Percentiles rank a stretch among this genome's conserved stretches.
Conservation (phyloP, 2,329 filamentous ascomycete species). For the Xylaria sp. region DNA sequence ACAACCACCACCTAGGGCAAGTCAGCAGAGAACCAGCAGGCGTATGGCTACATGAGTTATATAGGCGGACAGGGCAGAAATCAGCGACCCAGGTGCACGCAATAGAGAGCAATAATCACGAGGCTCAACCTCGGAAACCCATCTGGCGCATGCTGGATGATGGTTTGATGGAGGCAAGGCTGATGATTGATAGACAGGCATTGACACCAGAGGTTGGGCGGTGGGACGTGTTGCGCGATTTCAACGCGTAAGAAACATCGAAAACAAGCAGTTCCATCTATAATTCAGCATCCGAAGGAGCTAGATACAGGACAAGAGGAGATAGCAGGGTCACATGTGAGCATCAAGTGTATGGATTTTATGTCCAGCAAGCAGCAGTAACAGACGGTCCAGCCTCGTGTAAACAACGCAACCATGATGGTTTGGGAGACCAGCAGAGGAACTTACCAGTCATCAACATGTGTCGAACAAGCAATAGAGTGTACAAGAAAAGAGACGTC, state of each 20-base stretch:
- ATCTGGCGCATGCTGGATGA: conserved; percentile 44
- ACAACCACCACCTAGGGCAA: conserved; percentile 63
- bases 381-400: conserved; percentile 38
- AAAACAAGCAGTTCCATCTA: conserved; percentile 37
- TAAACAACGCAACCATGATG: conserved; percentile 30
- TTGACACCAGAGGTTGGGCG: conserved; percentile 39
- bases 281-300: conserved; percentile 33
- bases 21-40: conserved; percentile 49
- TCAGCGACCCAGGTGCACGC: conserved; percentile 44
- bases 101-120: conserved; percentile 43
- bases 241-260: conserved; percentile 35
- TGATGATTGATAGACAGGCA: conserved; percentile 53
- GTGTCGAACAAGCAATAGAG: conserved; percentile 27
- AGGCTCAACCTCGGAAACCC: conserved; percentile 44
- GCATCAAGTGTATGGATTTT: conserved; percentile 38
- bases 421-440: conserved; percentile 27
- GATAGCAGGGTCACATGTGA: conserved; percentile 41
- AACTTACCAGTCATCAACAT: conserved; percentile 45
- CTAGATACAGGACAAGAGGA: conserved; percentile 34
- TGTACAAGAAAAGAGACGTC: conserved; percentile 25
- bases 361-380: conserved; percentile 39
- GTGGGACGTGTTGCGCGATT: conserved; percentile 26
- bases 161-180: conserved; percentile 55
- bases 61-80: conserved; percentile 38
- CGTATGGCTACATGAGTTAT: conserved; percentile 27